Conservation (phyloP, 306 rosid genomes). For the Pachyrhizus erosus region DNA sequence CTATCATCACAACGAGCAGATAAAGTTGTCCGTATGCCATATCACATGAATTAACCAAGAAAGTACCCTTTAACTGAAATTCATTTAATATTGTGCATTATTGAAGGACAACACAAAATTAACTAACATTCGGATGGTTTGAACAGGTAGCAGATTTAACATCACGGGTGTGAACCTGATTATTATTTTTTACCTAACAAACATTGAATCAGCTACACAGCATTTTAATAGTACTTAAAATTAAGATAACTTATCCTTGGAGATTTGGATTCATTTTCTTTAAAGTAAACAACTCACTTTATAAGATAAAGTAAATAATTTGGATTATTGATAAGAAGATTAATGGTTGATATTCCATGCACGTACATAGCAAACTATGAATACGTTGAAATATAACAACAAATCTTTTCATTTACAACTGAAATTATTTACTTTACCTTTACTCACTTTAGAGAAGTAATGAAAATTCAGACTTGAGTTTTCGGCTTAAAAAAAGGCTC, state of each 20-base stretch:
- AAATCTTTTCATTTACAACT: neutral
- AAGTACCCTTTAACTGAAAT: neutral
- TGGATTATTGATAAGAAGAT: neutral
- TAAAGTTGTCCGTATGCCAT: neutral
- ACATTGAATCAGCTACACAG: neutral
- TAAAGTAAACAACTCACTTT: neutral
- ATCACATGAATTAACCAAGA: neutral
- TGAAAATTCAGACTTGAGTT: neutral
- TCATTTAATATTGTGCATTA: neutral
- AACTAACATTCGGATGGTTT: neutral
- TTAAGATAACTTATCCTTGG: neutral
- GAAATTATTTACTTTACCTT: neutral
- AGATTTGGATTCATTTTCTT: neutral
- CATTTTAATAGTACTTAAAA: neutral
- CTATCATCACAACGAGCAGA: neutral
- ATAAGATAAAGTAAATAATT: too few species aligned
- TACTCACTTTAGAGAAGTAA: neutral
- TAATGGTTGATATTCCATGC: neutral
- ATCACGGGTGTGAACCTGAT: neutral
- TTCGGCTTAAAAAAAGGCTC: neutral
- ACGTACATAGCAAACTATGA: neutral
- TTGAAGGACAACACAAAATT: neutral
- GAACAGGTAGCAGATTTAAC: neutral
- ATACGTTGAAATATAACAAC: neutral
- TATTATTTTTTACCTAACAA: neutral